Base-by-base conservation (phyloP, 2,329 filamentous ascomycete species). In the Pseudogymnoascus sp. region DNA sequence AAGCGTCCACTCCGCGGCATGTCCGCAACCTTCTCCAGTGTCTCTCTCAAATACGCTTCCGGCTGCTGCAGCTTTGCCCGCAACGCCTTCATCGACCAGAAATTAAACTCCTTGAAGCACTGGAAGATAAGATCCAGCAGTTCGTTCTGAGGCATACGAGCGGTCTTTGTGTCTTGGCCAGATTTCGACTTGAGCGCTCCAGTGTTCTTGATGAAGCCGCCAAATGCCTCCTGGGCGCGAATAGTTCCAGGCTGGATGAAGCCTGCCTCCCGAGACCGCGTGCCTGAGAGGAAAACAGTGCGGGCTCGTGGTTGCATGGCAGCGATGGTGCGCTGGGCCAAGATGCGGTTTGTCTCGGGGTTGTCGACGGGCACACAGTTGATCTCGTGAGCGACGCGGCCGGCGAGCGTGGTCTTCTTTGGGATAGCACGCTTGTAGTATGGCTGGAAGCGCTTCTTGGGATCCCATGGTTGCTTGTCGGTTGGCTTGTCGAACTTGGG, bases 31-130 rank as follows among this genome's bases (percentile, higher is more conserved):
- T 91, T 87, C 66, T 93, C 89, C 68, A 99, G 78, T 0, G 88
- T 89, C 73, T 95, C 86, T 62, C 93, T 91, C 66, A 99, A 84
- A 75, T 93, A 98, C n/a, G 89, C 87, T 74, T 98, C 95, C 1
- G 95, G 95, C 77, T 99, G 95, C 65, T 88, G 84, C 40, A 96
- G 84, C 65, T 83, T 80, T 60, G 86, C 82, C 67, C 91, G 91
- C 69, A 99, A 84, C 4, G 89, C 85, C 72, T 91, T 93, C 81
- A 98, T 90, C n/a, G 89, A 87, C 93, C 93, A 99, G 76, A 95
- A 98, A 70, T 88, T 87, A 81, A 89, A 96, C 71, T 89, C 81
- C 63, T 88, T 85, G 85, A 97, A 99, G 73, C 88, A 89, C 59
- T 83, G 78, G 79, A 93, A 92, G 65, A 99, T 87, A 67, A 85